Percentiles rank a stretch among this genome's conserved stretches.
Evolutionary conservation across 176 grass and related monocot species (phyloP).

Genomic region (Eleusine coracana): DNA sequence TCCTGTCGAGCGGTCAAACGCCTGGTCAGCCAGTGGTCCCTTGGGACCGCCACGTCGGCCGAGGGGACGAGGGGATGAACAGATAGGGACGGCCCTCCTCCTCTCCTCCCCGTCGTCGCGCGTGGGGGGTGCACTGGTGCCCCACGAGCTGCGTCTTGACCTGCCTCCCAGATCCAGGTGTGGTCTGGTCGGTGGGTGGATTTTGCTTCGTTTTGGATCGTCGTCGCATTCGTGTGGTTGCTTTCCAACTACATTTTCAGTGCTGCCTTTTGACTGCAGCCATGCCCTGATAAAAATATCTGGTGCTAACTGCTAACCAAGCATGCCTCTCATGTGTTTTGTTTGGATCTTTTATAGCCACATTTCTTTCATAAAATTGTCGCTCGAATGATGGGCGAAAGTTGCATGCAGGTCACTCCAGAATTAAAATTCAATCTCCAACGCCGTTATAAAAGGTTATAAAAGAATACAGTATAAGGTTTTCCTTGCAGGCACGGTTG

Average conservation of each 20-base stretch:
- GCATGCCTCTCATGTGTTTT: background rate
- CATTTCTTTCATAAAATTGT: background rate
- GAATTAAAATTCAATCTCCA: too few relatives aligned
- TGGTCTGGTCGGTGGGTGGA: constrained; percentile 9
- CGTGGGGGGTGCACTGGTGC: background rate
- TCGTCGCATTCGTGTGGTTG: background rate
- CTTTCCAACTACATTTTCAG: background rate
- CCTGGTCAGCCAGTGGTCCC: constrained; percentile 26
- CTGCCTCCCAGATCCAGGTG: background rate
- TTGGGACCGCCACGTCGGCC: constrained; percentile 11
- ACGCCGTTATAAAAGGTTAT: too few relatives aligned
- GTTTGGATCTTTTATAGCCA: background rate
- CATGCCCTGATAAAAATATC: constrained; percentile 21
- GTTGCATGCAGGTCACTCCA: too few relatives aligned
- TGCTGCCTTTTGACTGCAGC: background rate
- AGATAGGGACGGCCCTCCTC: constrained; percentile 33
- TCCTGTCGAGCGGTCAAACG: constrained; percentile 22
- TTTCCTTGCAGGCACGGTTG: too few relatives aligned
- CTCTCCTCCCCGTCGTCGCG: background rate
- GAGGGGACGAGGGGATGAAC: background rate
- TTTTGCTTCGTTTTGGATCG: background rate
- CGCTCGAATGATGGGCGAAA: too few relatives aligned
- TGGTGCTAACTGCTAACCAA: background rate
- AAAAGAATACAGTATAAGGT: too few relatives aligned
- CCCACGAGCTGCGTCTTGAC: constrained; percentile 15